Conservation (phyloP, 2,329 filamentous ascomycete species). For the Diaporthe sp. region DNA sequence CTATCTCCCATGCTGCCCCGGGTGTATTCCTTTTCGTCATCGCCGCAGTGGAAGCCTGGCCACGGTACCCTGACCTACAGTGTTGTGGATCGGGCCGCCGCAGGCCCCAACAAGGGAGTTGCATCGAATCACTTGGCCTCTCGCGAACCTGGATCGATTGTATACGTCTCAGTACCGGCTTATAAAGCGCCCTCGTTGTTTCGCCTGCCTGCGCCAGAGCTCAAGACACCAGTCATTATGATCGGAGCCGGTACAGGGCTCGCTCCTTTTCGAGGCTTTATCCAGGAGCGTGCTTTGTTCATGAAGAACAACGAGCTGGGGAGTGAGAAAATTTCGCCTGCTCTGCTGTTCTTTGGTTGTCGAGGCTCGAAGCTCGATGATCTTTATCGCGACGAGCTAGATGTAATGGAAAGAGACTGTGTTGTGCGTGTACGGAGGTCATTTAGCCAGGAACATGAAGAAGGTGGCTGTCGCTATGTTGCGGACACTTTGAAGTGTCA, state of each 20-base stretch:
- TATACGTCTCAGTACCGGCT: neutral
- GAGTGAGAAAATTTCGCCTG: constrained; percentile 71
- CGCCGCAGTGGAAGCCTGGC: constrained; percentile 69
- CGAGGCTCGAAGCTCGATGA: neutral
- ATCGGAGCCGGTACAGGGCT: constrained; percentile 64
- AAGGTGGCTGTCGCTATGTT: neutral
- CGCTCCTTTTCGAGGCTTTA: constrained; percentile 54
- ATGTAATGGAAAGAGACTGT: neutral
- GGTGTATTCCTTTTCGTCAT: constrained; percentile 84
- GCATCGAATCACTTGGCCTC: neutral
- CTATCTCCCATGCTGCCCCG: constrained; percentile 82
- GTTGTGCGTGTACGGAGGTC: neutral
- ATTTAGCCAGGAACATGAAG: neutral
- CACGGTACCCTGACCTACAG: constrained; percentile 76
- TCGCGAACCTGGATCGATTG: neutral
- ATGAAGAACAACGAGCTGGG: constrained; percentile 10
- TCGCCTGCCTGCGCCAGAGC: constrained; percentile 34
- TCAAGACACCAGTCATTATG: constrained; percentile 61
- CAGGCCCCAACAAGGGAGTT: constrained; percentile 54
- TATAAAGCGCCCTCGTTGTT: neutral
- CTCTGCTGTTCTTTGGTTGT: constrained; percentile 50
- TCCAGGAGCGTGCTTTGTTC: constrained; percentile 50
- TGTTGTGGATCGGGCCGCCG: constrained; percentile 69
- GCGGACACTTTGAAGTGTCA: neutral
- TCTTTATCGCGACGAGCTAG: neutral